Evolutionary conservation across 768 basidiomycete species (phyloP), one percentile per base, ranked within the genome.

Genomic region (Kwoniella mangroviensis): DNA sequence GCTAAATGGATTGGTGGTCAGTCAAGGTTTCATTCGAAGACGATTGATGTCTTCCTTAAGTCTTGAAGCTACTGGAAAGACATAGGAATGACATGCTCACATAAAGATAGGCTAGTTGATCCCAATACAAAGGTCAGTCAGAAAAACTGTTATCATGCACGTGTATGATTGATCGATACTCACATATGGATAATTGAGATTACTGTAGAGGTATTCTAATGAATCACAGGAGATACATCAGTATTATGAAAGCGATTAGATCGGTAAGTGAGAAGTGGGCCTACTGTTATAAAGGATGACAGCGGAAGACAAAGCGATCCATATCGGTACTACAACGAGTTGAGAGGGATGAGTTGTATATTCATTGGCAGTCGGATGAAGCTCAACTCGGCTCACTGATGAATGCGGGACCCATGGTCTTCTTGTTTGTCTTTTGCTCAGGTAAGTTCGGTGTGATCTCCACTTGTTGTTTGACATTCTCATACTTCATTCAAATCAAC

Each of bases 261-360:
- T 3, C 3, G 13, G 42, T 41, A 2, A n/a, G 2, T 22, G 4
- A 84, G 91, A 92, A 86, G 92, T 94, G 77, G 94, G 84, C 80
- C 90, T 90, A 84, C 94, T 95, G 87, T 96, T 96, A 88, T 96
- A 95, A 70, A 96, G 89, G 84, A 97, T 97, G 80, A 97, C 94
- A 9, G 89, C 79, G 4, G 92, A 92, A 70, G 90, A 91, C 73
- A 96, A 89, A 24, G 88, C 85, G 73, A 97, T 97, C 95, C 95
- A 98, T 63, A 96, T 85, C 26, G 92, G 94, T 64, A 96, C 79
- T 80, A 57, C 13, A 21, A 42, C 22, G 42, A 28, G 17, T 34
- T 34, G 34, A 34, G 34, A 34, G 34, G 34, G 34, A 34, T 34
- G 9, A 34, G 34, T 34, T 34, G 34, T 7, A 7, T 34, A 7